Evolutionary conservation across 2,329 filamentous ascomycete species (phyloP).

Genomic region (Cryphonectria nitschkei): DNA sequence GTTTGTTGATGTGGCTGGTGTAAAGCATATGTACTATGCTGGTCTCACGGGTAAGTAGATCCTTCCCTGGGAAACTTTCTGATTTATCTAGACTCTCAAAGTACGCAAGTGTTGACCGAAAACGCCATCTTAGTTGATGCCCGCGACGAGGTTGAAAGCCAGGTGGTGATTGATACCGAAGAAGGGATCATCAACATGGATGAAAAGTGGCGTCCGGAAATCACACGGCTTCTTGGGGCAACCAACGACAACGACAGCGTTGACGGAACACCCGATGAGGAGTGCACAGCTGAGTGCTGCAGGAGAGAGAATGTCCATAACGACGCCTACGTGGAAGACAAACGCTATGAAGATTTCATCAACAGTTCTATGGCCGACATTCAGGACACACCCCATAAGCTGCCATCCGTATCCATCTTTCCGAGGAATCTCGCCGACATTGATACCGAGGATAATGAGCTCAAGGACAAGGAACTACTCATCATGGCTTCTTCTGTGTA

Average conservation of each 20-base stretch:
- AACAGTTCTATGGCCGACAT: conserved; percentile 2
- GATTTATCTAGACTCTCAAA: too few species aligned
- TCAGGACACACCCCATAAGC: background rate
- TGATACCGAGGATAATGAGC: background rate
- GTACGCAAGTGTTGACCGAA: too few species aligned
- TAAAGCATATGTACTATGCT: conserved; percentile 35
- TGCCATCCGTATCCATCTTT: background rate
- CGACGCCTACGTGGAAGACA: conserved; percentile 2
- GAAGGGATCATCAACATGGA: conserved; percentile 1
- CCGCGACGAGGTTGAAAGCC: conserved; percentile 36
- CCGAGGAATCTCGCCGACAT: background rate
- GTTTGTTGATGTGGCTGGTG: conserved; percentile 19
- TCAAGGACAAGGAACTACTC: conserved; percentile 35
- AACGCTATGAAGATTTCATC: conserved; percentile 4
- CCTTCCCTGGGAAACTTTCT: too few species aligned
- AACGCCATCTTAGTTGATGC: conserved; percentile 3
- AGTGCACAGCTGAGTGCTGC: conserved; percentile 8
- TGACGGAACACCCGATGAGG: background rate
- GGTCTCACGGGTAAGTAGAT: conserved; percentile 29
- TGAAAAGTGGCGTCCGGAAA: too few species aligned
- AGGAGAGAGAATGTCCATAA: background rate
- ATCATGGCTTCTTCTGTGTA: conserved; percentile 41
- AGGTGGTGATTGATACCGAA: conserved; percentile 37
- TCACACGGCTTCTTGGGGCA: too few species aligned
- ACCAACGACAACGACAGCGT: background rate